Percentiles rank a stretch among this genome's conserved stretches.
phyloP scores from a whole-genome alignment of 768 basidiomycete genomes.

The Cystobasidium onofrii region DNA sequence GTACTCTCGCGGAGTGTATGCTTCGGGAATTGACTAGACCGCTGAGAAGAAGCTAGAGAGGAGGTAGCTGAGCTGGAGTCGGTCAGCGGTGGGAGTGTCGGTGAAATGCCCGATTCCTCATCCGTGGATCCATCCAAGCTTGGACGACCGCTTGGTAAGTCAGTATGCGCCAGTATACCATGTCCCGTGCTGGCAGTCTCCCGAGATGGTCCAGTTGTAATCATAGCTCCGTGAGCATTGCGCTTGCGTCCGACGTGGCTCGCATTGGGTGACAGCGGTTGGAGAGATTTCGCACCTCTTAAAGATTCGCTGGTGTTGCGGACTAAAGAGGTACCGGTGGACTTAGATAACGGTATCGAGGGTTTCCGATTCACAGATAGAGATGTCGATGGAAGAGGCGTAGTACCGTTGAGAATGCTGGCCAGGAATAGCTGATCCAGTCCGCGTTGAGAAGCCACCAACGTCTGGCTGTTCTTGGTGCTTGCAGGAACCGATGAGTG shows the following conservation, averaged over 20 bases:
- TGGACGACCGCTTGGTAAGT: conserved; percentile 11
- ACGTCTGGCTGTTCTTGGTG: not conserved
- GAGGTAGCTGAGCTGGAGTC: conserved; percentile 38
- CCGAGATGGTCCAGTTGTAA: conserved; percentile 6
- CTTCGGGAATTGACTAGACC: not conserved
- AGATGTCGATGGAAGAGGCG: not conserved
- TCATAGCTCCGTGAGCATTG: conserved; percentile 41
- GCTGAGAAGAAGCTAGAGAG: conserved; percentile 26
- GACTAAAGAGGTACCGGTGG: not conserved
- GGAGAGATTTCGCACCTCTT: not conserved
- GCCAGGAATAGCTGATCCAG: conserved; percentile 25
- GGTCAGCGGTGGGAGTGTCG: conserved; percentile 34
- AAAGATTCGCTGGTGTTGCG: not conserved
- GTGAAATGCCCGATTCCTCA: not conserved
- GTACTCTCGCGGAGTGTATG: not conserved
- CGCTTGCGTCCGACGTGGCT: conserved; percentile 38
- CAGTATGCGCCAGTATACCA: conserved; percentile 33
- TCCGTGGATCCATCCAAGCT: conserved; percentile 32
- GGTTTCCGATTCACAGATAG: not conserved
- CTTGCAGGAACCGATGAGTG: conserved; percentile 23
- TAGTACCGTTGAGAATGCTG: conserved; percentile 15
- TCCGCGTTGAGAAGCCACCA: not conserved
- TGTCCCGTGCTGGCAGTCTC: conserved; percentile 21
- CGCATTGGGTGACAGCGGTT: not conserved
- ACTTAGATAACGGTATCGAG: not conserved